Evolutionary conservation across 2,329 filamentous ascomycete species (phyloP).

Genomic region (Aspergillus quadrilineatus): DNA sequence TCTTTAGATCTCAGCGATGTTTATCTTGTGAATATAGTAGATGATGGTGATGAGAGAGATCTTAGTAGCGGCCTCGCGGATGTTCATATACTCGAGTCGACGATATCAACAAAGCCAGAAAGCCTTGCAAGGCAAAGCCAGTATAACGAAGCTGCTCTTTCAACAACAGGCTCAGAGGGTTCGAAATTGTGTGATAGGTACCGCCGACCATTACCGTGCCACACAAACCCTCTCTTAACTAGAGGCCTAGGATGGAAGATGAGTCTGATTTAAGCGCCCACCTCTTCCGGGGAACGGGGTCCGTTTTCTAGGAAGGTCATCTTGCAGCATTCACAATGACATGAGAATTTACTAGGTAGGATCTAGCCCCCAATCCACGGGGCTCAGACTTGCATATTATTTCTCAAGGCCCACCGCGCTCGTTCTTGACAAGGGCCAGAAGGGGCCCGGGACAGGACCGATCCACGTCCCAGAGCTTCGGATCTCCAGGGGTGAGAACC

Average conservation of each 20-base stretch:
- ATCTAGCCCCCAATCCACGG: slow-evolving; percentile 35
- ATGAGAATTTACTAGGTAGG: slow-evolving; percentile 15
- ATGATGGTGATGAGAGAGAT: slow-evolving; percentile 16
- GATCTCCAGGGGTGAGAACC: slow-evolving; percentile 23
- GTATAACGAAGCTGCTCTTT: slow-evolving; percentile 27
- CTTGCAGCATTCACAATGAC: slow-evolving; percentile 18
- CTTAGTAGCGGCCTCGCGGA: slow-evolving; percentile 23
- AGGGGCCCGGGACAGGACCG: slow-evolving; percentile 14
- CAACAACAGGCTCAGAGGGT: slow-evolving; percentile 37
- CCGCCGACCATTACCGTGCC: slow-evolving; percentile 33
- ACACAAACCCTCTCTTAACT: slow-evolving; percentile 27
- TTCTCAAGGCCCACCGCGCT: slow-evolving; percentile 23
- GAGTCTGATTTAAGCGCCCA: slow-evolving; percentile 40
- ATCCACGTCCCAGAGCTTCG: slow-evolving; percentile 24
- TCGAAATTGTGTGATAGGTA: slow-evolving; percentile 26
- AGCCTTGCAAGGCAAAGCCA: slow-evolving; percentile 38
- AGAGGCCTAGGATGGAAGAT: slow-evolving; percentile 32
- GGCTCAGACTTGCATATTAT: slow-evolving; percentile 30
- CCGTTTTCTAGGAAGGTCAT: slow-evolving; percentile 19
- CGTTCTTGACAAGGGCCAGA: slow-evolving; percentile 14
- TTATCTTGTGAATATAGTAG: slow-evolving; percentile 4
- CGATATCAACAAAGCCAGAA: slow-evolving; percentile 28
- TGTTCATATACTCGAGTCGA: slow-evolving; percentile 27
- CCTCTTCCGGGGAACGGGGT: slow-evolving; percentile 27
- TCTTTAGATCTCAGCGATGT: slow-evolving; percentile 1